Evolutionary conservation across 305 asterid genomes (phyloP).

Genomic region (Galium porrigens): DNA sequence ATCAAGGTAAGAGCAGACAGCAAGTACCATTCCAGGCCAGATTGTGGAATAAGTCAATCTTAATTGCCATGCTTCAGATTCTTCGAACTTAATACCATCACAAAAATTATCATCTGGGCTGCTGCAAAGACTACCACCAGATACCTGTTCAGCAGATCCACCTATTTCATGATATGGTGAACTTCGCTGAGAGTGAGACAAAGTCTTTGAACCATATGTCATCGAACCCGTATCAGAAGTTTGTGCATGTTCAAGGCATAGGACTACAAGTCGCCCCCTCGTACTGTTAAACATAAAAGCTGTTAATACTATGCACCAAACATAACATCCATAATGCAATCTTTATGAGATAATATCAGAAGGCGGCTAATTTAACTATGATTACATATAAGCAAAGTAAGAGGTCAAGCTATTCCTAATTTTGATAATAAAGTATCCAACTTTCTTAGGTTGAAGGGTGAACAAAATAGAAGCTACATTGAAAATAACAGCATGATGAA

Average conservation of each 20-base stretch:
- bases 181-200: slow-evolving; percentile 43
- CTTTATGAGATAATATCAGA: neutral
- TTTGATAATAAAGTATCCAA: neutral
- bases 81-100: slow-evolving; percentile 72
- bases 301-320: neutral
- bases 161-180: slow-evolving; percentile 42
- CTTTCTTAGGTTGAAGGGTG: neutral
- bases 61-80: slow-evolving; percentile 71
- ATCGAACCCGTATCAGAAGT: slow-evolving; percentile 60
- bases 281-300: slow-evolving; percentile 39
- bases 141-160: slow-evolving; percentile 50
- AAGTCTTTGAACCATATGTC: slow-evolving; percentile 33
- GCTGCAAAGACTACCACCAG: slow-evolving; percentile 64
- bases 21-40: slow-evolving; percentile 79
- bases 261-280: slow-evolving; percentile 75
- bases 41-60: slow-evolving; percentile 44
- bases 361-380: neutral
- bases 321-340: neutral
- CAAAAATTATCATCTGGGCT: slow-evolving; percentile 72
- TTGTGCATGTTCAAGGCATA: slow-evolving; percentile 59
- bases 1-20: slow-evolving; percentile 78
- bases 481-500: neutral
- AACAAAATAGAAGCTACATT: slow-evolving; percentile 5
- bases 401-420: neutral
- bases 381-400: slow-evolving; percentile 1